Base-by-base conservation (phyloP, 23 red algal species). In the Agarophyton chilense region DNA sequence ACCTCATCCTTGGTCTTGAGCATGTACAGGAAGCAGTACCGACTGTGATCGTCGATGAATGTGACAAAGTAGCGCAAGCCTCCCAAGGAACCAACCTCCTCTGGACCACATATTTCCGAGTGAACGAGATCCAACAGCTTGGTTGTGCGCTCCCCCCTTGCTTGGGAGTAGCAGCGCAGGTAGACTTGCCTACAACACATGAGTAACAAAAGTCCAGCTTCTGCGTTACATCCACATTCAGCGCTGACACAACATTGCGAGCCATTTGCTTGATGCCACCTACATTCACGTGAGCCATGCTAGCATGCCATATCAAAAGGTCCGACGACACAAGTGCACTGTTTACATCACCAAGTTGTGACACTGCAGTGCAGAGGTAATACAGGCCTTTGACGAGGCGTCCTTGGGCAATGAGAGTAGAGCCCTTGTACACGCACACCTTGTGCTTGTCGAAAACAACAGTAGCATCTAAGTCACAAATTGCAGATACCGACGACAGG, bases 31-130 rank as follows among this genome's bases (percentile, higher is more conserved):
- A 83, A 83, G 53, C 41, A 83, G 6, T 12, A 83, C 13, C 79
- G 1, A 24, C 53, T 64, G 56, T 66, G 22, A 25, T 66, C 79
- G 39, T 66, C 56, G 36, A 83, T 64, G 43, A 83, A 83, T 83
- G 79, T 83, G 54, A 83, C 35, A 83, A 83, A 83, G 39, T n/a
- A 83, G 35, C 26, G 79, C 79, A 25, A 83, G 56, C 1, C 79
- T 64, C 55, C 79, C 33, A 67, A 65, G 24, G 58, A 63, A 13
- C 19, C 55, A 6, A 65, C 13, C 12, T 83, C 3, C 2, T 66
- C 16, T 39, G 74, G 52, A 66, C 79, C 79, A 65, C 17, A 83
- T 14, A 83, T 39, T 9, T 83, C 78, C 13, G 52, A 83, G 26
- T 40, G 56, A 4, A 83, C 55, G 10, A 83, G 34, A 33, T 34